Percentiles rank a stretch among this genome's conserved stretches.
Conservation (phyloP, 1,139 yeast genomes). For the Sugiyamaella grinbergsii region DNA sequence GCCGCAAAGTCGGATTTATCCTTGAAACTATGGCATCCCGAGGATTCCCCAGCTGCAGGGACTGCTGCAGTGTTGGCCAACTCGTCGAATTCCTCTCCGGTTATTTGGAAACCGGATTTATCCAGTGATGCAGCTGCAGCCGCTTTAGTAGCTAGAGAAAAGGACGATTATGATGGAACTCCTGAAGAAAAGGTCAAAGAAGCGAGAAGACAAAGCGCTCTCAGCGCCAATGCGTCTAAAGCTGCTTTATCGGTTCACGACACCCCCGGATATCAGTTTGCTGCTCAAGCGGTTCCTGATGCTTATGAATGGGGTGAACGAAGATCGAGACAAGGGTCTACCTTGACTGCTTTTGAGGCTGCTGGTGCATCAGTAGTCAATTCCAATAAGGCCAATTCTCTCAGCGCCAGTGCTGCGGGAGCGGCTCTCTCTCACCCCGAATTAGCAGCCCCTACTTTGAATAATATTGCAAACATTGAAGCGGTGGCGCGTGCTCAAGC, state of each 20-base stretch:
- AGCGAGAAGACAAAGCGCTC: conserved; percentile 21
- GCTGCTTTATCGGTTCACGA: conserved; percentile 41
- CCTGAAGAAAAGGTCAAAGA: conserved; percentile 21
- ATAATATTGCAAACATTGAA: conserved; percentile 36
- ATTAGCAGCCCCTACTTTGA: conserved; percentile 18
- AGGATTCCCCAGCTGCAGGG: conserved; percentile 39
- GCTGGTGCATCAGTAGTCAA: conserved; percentile 16
- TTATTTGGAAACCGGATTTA: conserved; percentile 40
- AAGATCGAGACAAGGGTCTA: conserved; percentile 12
- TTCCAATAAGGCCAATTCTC: background rate
- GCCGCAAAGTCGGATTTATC: conserved; percentile 43
- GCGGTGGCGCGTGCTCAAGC: conserved; percentile 42
- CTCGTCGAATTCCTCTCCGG: conserved; percentile 36
- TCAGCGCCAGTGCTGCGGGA: conserved; percentile 17
- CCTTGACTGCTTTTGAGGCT: conserved; percentile 16
- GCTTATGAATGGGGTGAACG: conserved; percentile 43
- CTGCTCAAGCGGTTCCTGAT: conserved; percentile 41
- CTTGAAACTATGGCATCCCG: conserved; percentile 44
- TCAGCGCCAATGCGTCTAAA: conserved; percentile 30
- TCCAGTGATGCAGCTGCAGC: conserved; percentile 49
- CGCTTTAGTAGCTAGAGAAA: conserved; percentile 50
- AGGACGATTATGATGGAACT: conserved; percentile 23
- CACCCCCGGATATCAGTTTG: conserved; percentile 42
- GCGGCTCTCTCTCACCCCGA: conserved; percentile 20
- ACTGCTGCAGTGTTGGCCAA: conserved; percentile 46